Conservation (phyloP, 805 yeast genomes). For the Barnettozyma siamensis region DNA sequence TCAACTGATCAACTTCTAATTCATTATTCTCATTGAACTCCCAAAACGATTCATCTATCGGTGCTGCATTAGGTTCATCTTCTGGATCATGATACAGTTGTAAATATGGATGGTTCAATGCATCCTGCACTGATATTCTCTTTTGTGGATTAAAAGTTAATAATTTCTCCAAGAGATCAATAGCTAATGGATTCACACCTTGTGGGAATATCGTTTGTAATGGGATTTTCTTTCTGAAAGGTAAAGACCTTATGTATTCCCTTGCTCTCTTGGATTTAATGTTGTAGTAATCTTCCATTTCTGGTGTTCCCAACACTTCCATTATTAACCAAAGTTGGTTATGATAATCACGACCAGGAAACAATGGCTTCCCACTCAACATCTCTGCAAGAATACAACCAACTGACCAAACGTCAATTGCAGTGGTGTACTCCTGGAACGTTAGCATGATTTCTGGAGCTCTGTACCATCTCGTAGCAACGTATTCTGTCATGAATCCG, state of each 20-base stretch:
- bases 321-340: constrained; percentile 63
- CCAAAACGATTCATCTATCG: constrained; percentile 35
- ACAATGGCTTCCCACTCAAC: constrained; percentile 50
- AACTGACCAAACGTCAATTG: constrained; percentile 76
- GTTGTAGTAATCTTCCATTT: constrained; percentile 64
- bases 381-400: constrained; percentile 76
- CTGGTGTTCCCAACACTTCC: constrained; percentile 68
- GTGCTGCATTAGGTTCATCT: constrained; percentile 54
- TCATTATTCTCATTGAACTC: constrained; percentile 43
- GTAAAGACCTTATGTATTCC: constrained; percentile 66
- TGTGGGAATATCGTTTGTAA: constrained; percentile 44
- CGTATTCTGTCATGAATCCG: constrained; percentile 69
- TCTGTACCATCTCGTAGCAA: constrained; percentile 81
- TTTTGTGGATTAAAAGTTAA: constrained; percentile 70
- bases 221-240: constrained; percentile 54
- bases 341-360: constrained; percentile 72
- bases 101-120: constrained; percentile 69
- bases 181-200: constrained; percentile 40
- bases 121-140: constrained; percentile 69
- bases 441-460: constrained; percentile 83
- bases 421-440: constrained; percentile 64
- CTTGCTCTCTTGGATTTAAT: constrained; percentile 72
- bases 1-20: constrained; percentile 65
- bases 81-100: constrained; percentile 62
- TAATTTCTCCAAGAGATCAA: constrained; percentile 63